phyloP scores from a whole-genome alignment of 257 asterid species.

The Capsicum baccatum region DNA sequence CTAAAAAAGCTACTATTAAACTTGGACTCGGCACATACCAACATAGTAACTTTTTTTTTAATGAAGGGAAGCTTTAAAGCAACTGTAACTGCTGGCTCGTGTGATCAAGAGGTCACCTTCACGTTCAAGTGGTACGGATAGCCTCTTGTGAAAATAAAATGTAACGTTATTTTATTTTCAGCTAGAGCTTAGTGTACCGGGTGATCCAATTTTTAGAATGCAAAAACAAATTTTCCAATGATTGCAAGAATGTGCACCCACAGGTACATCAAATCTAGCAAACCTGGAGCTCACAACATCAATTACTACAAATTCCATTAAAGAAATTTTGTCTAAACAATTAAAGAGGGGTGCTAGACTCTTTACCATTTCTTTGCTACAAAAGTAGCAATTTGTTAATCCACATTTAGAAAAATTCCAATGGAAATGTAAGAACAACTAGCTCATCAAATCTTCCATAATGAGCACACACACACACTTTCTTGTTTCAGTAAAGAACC shows the following conservation, averaged over 20 bases:
- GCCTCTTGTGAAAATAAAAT: not conserved
- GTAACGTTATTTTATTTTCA: too few species aligned
- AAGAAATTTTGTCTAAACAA: not conserved
- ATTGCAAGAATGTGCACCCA: slow-evolving; percentile 59
- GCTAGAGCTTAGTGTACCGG: not conserved
- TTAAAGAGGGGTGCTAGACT: not conserved
- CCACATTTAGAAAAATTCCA: not conserved
- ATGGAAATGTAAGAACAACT: not conserved
- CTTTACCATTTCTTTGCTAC: not conserved
- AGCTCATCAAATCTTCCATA: not conserved
- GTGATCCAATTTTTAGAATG: not conserved
- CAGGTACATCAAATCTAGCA: slow-evolving; percentile 62
- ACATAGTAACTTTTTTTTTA: too few species aligned
- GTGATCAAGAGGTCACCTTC: not conserved
- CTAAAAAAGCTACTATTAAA: not conserved
- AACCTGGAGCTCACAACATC: slow-evolving; percentile 70
- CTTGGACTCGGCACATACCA: not conserved
- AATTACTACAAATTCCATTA: slow-evolving; percentile 24
- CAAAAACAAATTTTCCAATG: slow-evolving; percentile 24
- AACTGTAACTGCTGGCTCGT: not conserved
- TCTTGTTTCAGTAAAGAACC: not conserved
- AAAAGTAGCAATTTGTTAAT: not conserved
- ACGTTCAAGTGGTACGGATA: not conserved
- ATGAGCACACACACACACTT: not conserved
- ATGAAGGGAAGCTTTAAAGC: not conserved